Evolutionary conservation across 2,329 filamentous ascomycete genomes (phyloP).

Genomic region (Hypoxylon sp.): DNA sequence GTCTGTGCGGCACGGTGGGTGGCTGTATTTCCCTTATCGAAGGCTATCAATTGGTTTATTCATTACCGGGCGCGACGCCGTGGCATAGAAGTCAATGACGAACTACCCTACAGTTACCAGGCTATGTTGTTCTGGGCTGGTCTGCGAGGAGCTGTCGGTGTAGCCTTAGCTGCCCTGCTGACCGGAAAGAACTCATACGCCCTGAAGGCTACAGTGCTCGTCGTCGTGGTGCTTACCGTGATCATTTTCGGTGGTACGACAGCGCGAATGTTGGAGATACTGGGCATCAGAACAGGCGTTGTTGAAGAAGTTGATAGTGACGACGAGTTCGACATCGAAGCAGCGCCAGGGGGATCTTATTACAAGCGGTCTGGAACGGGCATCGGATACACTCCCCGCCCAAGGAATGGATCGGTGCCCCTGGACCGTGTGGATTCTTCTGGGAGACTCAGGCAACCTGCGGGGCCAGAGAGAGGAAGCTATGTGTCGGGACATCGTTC

Average conservation of each 20-base stretch:
- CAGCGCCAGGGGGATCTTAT: slow-evolving; percentile 75
- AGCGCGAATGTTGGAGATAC: slow-evolving; percentile 94
- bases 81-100: slow-evolving; percentile 80
- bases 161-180: slow-evolving; percentile 89
- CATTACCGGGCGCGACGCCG: slow-evolving; percentile 82
- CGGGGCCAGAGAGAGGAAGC: slow-evolving; percentile 50
- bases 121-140: slow-evolving; percentile 99
- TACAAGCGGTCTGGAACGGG: slow-evolving; percentile 80
- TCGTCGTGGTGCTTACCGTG: slow-evolving; percentile 95
- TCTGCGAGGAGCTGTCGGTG: slow-evolving; percentile 91
- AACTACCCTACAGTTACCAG: slow-evolving; percentile 93
- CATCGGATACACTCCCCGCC: slow-evolving; percentile 79
- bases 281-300: slow-evolving; percentile 95
- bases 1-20: slow-evolving; percentile 94
- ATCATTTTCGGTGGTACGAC: slow-evolving; percentile 99
- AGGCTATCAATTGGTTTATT: slow-evolving; percentile 90
- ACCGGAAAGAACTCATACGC: slow-evolving; percentile 82
- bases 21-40: slow-evolving; percentile 92
- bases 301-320: slow-evolving; percentile 97
- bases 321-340: slow-evolving; percentile 97
- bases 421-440: slow-evolving; percentile 59
- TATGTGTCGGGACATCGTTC: slow-evolving; percentile 65
- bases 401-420: slow-evolving; percentile 66
- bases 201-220: slow-evolving; percentile 91
- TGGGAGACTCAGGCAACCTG: slow-evolving; percentile 38